Evolutionary conservation across 495 filamentous ascomycete species (phyloP), one percentile per base, ranked within the genome.

Genomic region (Lophiostoma macrostomum): DNA sequence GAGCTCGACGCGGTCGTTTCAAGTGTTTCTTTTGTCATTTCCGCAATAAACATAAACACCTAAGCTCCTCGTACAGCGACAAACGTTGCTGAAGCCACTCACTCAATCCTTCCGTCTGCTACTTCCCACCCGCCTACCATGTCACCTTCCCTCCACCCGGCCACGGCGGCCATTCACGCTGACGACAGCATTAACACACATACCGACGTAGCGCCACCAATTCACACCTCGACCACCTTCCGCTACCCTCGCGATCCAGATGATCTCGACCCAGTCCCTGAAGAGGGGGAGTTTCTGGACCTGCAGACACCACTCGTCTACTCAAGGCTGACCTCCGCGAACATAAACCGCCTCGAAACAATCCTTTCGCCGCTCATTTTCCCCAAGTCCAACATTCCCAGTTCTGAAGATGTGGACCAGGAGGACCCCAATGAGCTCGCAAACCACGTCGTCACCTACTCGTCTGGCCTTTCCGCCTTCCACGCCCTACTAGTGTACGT

Each of bases 181-280:
- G 91, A 95, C 58, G 89, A 95, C 71, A 73, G 70, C 56, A 74
- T 91, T 47, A 86, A 87, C 72, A 69, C 73, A 37, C 79, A 80
- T 60, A 73, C 78, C 34, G 88, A 90, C 64, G 86, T 96, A 34
- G 87, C 90, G 28, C 90, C 91, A 44, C 78, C 90, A 1, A 75
- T 96, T 58, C 91, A 95, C 67, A 77, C 91, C 58, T 85, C 88
- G 36, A 94, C 91, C 12, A 96, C 87, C 13, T 96, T 87, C 71
- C 83, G 89, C 50, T 97, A 96, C 66, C 51, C 50, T 19, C 48
- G 38, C 31, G 19, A 48, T 23, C 13, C 44, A 37, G 36, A 34
- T 22, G 11, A 14, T 4, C 59, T 63, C 25, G 18, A 45, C 3
- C 59, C 59, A 20, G 53, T 58, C 11, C 54, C 59, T 13, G 14